phyloP scores from a whole-genome alignment of 2,329 filamentous ascomycete species.

The Malbranchea cinnamomea region DNA sequence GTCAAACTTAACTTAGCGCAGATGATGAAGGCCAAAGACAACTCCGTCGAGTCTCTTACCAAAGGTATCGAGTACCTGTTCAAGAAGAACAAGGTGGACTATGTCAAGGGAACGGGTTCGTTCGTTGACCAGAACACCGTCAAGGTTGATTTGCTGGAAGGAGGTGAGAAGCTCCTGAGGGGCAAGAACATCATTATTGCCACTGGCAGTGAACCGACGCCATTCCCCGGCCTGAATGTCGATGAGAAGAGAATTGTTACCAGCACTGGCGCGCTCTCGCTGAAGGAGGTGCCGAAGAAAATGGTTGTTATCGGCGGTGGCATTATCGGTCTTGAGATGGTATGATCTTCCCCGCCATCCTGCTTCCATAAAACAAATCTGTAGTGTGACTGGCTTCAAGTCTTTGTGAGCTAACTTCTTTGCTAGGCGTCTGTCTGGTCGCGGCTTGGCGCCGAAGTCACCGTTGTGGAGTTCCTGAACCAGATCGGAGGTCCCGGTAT shows the following conservation, averaged over 20 bases:
- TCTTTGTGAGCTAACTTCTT: conserved; percentile 5
- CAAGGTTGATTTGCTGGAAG: conserved; percentile 78
- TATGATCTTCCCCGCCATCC: conserved; percentile 18
- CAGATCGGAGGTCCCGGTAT: conserved; percentile 97
- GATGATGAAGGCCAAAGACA: conserved; percentile 99
- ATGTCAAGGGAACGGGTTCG: conserved; percentile 81
- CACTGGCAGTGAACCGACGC: conserved; percentile 86
- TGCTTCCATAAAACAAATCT: too few species aligned
- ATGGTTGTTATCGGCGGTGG: conserved; percentile 96
- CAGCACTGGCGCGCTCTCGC: conserved; percentile 82
- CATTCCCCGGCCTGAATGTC: conserved; percentile 88
- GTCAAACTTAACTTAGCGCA: conserved; percentile 89
- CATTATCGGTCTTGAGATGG: conserved; percentile 98
- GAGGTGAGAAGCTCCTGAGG: conserved; percentile 71
- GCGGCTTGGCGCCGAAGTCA: conserved; percentile 81
- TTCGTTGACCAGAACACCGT: conserved; percentile 84
- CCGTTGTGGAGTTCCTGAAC: conserved; percentile 88
- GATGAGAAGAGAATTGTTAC: conserved; percentile 97
- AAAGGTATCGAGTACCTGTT: conserved; percentile 97
- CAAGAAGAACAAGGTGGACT: conserved; percentile 99
- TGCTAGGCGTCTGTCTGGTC: conserved; percentile 77
- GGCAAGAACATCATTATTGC: conserved; percentile 98
- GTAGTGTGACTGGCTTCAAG: too few species aligned
- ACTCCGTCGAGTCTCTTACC: conserved; percentile 72
- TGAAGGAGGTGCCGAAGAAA: conserved; percentile 85